A percentile compares a stretch with the other conserved stretches of the same genome.
Conservation (phyloP, 768 basidiomycete genomes). For the Royoungia palumana region DNA sequence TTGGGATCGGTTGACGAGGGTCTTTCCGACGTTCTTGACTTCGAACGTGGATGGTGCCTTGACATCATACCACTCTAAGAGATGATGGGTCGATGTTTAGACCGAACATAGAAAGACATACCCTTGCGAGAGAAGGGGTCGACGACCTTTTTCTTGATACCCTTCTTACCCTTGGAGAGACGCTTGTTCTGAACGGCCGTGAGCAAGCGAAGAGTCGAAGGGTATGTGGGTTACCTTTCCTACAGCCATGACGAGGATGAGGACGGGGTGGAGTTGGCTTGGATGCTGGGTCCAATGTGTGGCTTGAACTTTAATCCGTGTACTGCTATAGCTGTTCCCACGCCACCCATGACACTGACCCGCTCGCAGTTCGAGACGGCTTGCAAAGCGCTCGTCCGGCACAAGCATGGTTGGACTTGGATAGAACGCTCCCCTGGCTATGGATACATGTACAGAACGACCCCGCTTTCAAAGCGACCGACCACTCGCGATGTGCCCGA, state of each 20-base stretch:
- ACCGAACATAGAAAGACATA: slow-evolving; percentile 31
- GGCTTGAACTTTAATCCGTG: slow-evolving; percentile 60
- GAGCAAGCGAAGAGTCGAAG: not conserved
- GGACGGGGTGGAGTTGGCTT: slow-evolving; percentile 44
- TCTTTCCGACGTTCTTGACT: slow-evolving; percentile 95
- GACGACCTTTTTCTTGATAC: slow-evolving; percentile 99
- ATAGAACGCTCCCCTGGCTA: slow-evolving; percentile 47
- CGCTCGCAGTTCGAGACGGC: slow-evolving; percentile 58
- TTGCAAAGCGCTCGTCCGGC: slow-evolving; percentile 49
- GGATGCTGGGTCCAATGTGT: slow-evolving; percentile 27
- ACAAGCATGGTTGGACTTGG: slow-evolving; percentile 55
- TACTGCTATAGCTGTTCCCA: slow-evolving; percentile 44
- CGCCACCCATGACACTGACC: slow-evolving; percentile 40
- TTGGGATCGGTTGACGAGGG: slow-evolving; percentile 95
- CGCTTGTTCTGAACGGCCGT: slow-evolving; percentile 78
- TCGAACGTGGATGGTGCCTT: slow-evolving; percentile 99
- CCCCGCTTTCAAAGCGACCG: slow-evolving; percentile 18
- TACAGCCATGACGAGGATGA: slow-evolving; percentile 70
- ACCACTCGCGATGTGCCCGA: slow-evolving; percentile 16
- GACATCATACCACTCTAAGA: slow-evolving; percentile 97
- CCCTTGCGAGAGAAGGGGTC: slow-evolving; percentile 99
- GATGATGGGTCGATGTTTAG: not conserved
- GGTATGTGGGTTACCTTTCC: slow-evolving; percentile 61
- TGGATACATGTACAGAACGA: slow-evolving; percentile 48
- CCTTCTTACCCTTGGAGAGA: slow-evolving; percentile 97